Percentiles rank a stretch among this genome's conserved stretches.
Conservation (phyloP, 1,284 basidiomycete species). For the Ustilago nuda region DNA sequence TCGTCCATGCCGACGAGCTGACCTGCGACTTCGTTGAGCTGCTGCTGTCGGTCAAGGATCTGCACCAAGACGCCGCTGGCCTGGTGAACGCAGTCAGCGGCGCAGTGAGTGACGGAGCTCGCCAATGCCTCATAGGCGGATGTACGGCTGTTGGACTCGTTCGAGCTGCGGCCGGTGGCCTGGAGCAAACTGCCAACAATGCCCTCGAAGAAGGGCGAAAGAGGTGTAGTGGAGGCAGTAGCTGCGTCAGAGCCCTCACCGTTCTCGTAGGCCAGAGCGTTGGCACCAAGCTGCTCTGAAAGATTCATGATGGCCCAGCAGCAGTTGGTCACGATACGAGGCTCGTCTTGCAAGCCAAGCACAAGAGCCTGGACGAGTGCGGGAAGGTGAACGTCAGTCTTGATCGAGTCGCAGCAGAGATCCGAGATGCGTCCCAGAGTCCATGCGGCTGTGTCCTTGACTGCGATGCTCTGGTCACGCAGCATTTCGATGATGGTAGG, state of each 20-base stretch:
- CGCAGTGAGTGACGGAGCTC: constrained; percentile 83
- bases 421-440: constrained; percentile 96
- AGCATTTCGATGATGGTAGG: constrained; percentile 96
- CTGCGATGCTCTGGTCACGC: constrained; percentile 83
- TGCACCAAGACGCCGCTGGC: constrained; percentile 86
- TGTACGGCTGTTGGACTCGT: constrained; percentile 92
- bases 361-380: constrained; percentile 86
- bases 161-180: constrained; percentile 75
- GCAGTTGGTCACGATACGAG: constrained; percentile 90
- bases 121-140: constrained; percentile 96
- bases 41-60: constrained; percentile 88
- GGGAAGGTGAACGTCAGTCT: constrained; percentile 88
- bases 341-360: constrained; percentile 81
- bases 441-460: constrained; percentile 98
- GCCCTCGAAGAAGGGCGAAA: constrained; percentile 90
- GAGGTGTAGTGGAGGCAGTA: constrained; percentile 71
- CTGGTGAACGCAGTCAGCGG: constrained; percentile 82
- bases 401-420: constrained; percentile 85
- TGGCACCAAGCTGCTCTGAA: constrained; percentile 62
- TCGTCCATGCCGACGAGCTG: constrained; percentile 96
- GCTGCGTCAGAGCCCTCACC: constrained; percentile 74
- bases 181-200: constrained; percentile 60
- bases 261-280: constrained; percentile 50
- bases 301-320: constrained; percentile 98
- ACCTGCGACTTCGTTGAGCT: constrained; percentile 77